Conservation (phyloP, 305 asterid species). For the Plantago coronopus region DNA sequence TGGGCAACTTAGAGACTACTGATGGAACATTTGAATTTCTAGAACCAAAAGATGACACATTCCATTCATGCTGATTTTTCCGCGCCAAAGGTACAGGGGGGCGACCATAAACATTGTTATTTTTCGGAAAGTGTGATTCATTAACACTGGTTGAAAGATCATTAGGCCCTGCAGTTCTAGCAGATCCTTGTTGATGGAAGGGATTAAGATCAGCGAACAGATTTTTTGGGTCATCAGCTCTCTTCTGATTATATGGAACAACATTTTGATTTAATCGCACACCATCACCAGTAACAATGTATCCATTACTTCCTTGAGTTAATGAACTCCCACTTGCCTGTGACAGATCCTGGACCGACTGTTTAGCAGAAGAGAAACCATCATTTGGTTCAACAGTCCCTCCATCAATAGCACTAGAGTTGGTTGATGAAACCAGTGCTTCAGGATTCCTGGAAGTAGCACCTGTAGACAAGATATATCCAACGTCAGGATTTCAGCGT, state of each 20-base stretch:
- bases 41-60: constrained; percentile 54
- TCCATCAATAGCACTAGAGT: constrained; percentile 41
- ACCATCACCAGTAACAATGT: constrained; percentile 61
- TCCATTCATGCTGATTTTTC: constrained; percentile 62
- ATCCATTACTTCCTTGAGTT: constrained; percentile 74
- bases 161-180: constrained; percentile 49
- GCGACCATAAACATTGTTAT: constrained; percentile 37
- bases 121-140: constrained; percentile 50
- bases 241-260: constrained; percentile 59
- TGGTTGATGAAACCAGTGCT: constrained; percentile 30
- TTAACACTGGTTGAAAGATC: constrained; percentile 50
- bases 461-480: constrained; percentile 33
- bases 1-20: constrained; percentile 36
- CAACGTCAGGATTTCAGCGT: constrained; percentile 25
- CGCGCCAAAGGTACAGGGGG: constrained; percentile 76
- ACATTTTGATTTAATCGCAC: constrained; percentile 64
- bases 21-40: constrained; percentile 45
- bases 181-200: constrained; percentile 79
- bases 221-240: constrained; percentile 67
- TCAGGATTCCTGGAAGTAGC: constrained; percentile 44
- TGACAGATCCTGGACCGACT: constrained; percentile 50
- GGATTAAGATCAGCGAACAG: constrained; percentile 97
- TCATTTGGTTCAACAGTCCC: constrained; percentile 60
- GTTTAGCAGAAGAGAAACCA: constrained; percentile 41
- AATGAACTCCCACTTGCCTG: constrained; percentile 58